Evolutionary conservation across 1,284 basidiomycete genomes (phyloP).

Genomic region (Ceratobasidium sp.): DNA sequence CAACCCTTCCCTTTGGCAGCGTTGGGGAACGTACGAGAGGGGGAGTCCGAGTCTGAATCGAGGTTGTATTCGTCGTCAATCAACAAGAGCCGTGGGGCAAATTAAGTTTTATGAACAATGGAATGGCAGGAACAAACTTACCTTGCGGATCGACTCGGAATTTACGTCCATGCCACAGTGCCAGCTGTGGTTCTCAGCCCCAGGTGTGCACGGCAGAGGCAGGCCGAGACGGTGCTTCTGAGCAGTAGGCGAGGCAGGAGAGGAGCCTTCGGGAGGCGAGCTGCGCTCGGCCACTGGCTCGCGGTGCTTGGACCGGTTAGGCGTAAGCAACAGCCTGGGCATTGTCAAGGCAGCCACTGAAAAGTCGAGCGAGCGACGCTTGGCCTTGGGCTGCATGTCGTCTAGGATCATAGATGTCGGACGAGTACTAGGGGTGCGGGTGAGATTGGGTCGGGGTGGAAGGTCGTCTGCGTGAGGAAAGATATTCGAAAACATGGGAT

Average conservation of each 20-base stretch:
- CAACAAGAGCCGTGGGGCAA: conserved; percentile 20
- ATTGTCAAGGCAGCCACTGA: conserved; percentile 9
- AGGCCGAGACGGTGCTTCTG: conserved; percentile 34
- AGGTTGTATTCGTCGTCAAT: conserved; percentile 44
- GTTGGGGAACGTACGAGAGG: conserved; percentile 24
- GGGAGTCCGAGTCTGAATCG: conserved; percentile 31
- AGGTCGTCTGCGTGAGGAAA: conserved; percentile 1
- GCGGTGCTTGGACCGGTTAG: conserved; percentile 30
- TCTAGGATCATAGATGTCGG: conserved; percentile 22
- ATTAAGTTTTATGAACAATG: conserved; percentile 17
- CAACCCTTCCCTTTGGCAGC: conserved; percentile 26
- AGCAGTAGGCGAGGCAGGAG: conserved; percentile 26
- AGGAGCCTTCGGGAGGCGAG: conserved; percentile 27
- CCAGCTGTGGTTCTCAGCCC: conserved; percentile 37
- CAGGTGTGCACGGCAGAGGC: conserved; percentile 17
- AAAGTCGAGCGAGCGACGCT: conserved; percentile 46
- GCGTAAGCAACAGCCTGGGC: conserved; percentile 44
- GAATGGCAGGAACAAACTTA: not conserved
- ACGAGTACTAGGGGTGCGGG: conserved; percentile 39
- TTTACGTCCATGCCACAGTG: conserved; percentile 38
- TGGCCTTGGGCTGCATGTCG: conserved; percentile 47
- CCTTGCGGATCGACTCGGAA: conserved; percentile 37
- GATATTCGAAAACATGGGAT: not conserved
- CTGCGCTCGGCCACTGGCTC: conserved; percentile 42
- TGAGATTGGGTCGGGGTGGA: conserved; percentile 23